These are phyloP conservation scores for Metschnikowia corniflorae DNA, from an alignment of 805 yeast species.

Conservation along the genomic window DNA sequence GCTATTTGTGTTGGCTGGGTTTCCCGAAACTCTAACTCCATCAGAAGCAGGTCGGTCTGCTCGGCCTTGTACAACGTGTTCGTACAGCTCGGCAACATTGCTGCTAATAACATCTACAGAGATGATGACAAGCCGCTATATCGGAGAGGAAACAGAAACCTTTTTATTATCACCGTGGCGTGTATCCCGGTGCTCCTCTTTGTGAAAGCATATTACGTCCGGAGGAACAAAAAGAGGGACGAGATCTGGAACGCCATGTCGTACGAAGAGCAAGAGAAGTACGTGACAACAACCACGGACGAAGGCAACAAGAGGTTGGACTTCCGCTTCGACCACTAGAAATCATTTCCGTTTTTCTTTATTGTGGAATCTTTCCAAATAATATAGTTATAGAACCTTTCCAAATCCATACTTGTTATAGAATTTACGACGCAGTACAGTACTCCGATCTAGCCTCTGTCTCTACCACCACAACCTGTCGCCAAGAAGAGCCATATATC, in stretches of 20 bases:
- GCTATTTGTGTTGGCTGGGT: slow-evolving; percentile 58
- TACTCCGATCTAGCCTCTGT: not conserved
- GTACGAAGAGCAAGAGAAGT: slow-evolving; percentile 47
- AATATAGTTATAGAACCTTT: too few species aligned
- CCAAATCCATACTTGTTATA: too few species aligned
- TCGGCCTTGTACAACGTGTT: slow-evolving; percentile 64
- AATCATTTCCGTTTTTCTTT: too few species aligned
- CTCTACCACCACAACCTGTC: slow-evolving; percentile 2
- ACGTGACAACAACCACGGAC: slow-evolving; percentile 45
- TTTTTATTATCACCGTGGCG: slow-evolving; percentile 31
- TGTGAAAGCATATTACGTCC: slow-evolving; percentile 36
- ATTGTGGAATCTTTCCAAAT: too few species aligned
- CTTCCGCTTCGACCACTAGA: slow-evolving; percentile 31
- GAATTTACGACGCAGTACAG: not conserved
- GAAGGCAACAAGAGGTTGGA: slow-evolving; percentile 60
- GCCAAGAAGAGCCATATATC: slow-evolving; percentile 10
- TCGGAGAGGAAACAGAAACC: slow-evolving; percentile 49
- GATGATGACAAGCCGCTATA: slow-evolving; percentile 58
- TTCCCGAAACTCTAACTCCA: slow-evolving; percentile 59
- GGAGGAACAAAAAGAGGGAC: slow-evolving; percentile 43
- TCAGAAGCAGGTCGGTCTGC: slow-evolving; percentile 60
- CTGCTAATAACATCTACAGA: slow-evolving; percentile 55
- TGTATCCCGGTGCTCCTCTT: slow-evolving; percentile 18
- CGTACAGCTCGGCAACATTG: slow-evolving; percentile 56
- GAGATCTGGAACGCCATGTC: slow-evolving; percentile 50